Percentiles rank a stretch among this genome's conserved stretches.
phyloP scores from a whole-genome alignment of 495 filamentous ascomycete species.

The Lophiostoma macrostomum region DNA sequence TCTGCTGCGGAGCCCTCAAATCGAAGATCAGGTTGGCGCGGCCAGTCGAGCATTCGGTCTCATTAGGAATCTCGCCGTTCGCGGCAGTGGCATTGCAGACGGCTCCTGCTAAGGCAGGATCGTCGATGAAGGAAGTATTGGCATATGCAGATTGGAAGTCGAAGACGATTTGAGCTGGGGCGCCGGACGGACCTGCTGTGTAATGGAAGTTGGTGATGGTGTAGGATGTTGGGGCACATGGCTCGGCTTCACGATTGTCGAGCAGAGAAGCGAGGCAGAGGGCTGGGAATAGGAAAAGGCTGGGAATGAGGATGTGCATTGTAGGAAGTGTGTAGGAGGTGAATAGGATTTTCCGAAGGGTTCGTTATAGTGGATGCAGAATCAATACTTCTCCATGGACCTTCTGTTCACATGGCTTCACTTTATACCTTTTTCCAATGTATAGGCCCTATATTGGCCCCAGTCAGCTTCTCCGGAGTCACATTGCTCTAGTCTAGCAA shows the following conservation, averaged over 20 bases:
- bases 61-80: background rate
- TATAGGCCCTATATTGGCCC: no score
- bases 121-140: conserved; percentile 12
- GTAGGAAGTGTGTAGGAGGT: no score
- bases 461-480: no score
- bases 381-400: no score
- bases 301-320: no score
- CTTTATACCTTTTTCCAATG: no score
- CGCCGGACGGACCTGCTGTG: background rate
- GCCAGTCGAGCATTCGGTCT: conserved; percentile 8
- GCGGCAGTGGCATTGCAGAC: background rate
- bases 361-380: no score
- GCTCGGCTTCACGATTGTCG: background rate
- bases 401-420: no score
- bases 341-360: no score
- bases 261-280: no score
- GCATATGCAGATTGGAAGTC: conserved; percentile 6
- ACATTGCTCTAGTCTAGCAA: no score
- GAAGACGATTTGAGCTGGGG: background rate
- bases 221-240: conserved; percentile 7
- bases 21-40: conserved; percentile 1
- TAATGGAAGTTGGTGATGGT: conserved; percentile 13
- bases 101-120: background rate
- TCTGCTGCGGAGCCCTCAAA: background rate
- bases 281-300: conserved; percentile 37